Evolutionary conservation across 345 rosid genomes (phyloP).

Genomic region (Eutrema heterophyllum): DNA sequence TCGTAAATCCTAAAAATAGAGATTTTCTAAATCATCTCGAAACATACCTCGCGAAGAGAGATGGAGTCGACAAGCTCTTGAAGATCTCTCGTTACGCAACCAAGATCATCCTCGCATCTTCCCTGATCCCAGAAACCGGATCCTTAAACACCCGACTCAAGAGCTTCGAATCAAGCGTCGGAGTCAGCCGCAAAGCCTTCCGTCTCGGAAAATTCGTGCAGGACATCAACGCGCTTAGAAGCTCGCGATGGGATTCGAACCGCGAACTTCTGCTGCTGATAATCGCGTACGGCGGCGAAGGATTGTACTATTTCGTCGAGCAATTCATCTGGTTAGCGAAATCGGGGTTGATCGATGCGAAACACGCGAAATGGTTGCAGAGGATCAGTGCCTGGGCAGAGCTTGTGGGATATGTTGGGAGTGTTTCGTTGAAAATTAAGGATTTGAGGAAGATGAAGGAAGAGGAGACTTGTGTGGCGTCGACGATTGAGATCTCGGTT

Average conservation of each 20-base stretch:
- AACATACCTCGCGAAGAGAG: constrained; percentile 68
- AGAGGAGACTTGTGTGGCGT: constrained; percentile 48
- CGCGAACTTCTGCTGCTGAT: constrained; percentile 40
- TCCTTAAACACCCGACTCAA: constrained; percentile 44
- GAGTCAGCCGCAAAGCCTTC: constrained; percentile 95
- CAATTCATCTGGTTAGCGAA: constrained; percentile 85
- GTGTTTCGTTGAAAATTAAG: constrained; percentile 60
- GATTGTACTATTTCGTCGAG: constrained; percentile 72
- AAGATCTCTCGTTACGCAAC: constrained; percentile 86
- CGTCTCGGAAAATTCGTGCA: constrained; percentile 91
- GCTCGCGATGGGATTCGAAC: constrained; percentile 42
- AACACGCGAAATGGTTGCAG: constrained; percentile 46
- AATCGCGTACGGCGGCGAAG: constrained; percentile 75
- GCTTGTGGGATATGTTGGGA: constrained; percentile 68
- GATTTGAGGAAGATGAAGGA: constrained; percentile 55
- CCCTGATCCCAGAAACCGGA: constrained; percentile 45
- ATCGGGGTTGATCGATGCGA: constrained; percentile 68
- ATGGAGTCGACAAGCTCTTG: constrained; percentile 88
- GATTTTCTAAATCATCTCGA: constrained; percentile 72
- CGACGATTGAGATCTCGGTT: constrained; percentile 46
- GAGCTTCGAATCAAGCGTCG: constrained; percentile 89
- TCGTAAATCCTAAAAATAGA: constrained; percentile 22
- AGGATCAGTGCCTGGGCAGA: constrained; percentile 80
- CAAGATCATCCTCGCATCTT: constrained; percentile 73
- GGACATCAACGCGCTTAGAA: constrained; percentile 66